Conservation (phyloP, 352 stramenopile species). For the Globisporangium takayamanum region DNA sequence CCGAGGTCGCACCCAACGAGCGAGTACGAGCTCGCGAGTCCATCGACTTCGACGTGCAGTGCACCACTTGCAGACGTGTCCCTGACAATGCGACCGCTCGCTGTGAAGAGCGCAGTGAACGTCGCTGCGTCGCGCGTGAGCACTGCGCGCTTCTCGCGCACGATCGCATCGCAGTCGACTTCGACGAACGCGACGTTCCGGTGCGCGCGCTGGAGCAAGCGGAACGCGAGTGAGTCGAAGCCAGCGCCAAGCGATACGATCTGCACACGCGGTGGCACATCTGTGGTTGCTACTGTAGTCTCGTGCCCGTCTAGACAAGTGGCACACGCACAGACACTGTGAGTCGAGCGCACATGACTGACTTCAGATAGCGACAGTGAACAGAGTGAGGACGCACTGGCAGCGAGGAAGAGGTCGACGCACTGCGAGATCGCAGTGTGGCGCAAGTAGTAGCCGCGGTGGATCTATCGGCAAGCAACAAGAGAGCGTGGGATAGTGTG, state of each 20-base stretch:
- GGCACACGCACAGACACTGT: too few species aligned
- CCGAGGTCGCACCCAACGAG: slow-evolving; percentile 54
- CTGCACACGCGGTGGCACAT: slow-evolving; percentile 21
- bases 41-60: slow-evolving; percentile 20
- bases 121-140: slow-evolving; percentile 18
- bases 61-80: slow-evolving; percentile 8
- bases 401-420: slow-evolving; percentile 44
- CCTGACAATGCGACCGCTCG: background rate
- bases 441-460: slow-evolving; percentile 72
- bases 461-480: slow-evolving; percentile 34
- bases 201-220: slow-evolving; percentile 26
- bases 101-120: slow-evolving; percentile 21
- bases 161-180: slow-evolving; percentile 58
- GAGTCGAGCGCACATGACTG: too few species aligned
- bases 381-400: background rate
- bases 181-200: slow-evolving; percentile 36
- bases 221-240: slow-evolving; percentile 76
- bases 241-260: slow-evolving; percentile 65
- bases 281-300: background rate
- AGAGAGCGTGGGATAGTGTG: background rate
- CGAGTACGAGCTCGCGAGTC: slow-evolving; percentile 25
- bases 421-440: slow-evolving; percentile 48
- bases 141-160: slow-evolving; percentile 36
- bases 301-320: background rate
- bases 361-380: too few species aligned